Evolutionary conservation across 1,284 basidiomycete genomes (phyloP).

Genomic region (Volvariella volvacea): DNA sequence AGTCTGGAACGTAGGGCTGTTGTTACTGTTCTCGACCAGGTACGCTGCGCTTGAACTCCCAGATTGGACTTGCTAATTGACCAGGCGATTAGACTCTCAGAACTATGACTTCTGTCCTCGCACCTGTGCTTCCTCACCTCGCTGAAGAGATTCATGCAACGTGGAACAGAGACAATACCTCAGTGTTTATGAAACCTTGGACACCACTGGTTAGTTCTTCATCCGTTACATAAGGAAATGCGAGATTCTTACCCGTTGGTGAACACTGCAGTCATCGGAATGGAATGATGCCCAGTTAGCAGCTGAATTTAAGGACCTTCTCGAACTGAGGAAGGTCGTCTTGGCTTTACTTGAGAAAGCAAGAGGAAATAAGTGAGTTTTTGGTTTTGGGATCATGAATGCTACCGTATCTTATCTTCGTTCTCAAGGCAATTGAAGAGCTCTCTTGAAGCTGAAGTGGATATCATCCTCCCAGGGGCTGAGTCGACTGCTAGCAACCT

Average conservation of each 20-base stretch:
- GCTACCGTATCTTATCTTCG: background rate
- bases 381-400: background rate
- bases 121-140: slow-evolving; percentile 87
- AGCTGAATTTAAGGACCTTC: slow-evolving; percentile 52
- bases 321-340: slow-evolving; percentile 50
- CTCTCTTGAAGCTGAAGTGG: slow-evolving; percentile 66
- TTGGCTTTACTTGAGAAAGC: slow-evolving; percentile 64
- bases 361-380: slow-evolving; percentile 55
- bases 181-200: slow-evolving; percentile 66
- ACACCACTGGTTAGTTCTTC: slow-evolving; percentile 49
- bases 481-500: slow-evolving; percentile 23
- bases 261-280: slow-evolving; percentile 35
- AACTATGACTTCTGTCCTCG: slow-evolving; percentile 68
- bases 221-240: too few relatives aligned
- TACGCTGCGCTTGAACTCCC: slow-evolving; percentile 30
- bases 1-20: slow-evolving; percentile 56
- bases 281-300: slow-evolving; percentile 52
- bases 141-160: slow-evolving; percentile 83
- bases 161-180: slow-evolving; percentile 30
- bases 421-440: slow-evolving; percentile 56
- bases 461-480: slow-evolving; percentile 36
- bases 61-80: background rate
- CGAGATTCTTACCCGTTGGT: too few relatives aligned
- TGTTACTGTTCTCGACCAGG: slow-evolving; percentile 66
- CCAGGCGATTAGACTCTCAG: slow-evolving; percentile 48